Percentiles rank a stretch among this genome's conserved stretches.
These are phyloP conservation scores for Diplodia seriata DNA, from an alignment of 2,329 filamentous ascomycete species.

Conservation along the genomic window DNA sequence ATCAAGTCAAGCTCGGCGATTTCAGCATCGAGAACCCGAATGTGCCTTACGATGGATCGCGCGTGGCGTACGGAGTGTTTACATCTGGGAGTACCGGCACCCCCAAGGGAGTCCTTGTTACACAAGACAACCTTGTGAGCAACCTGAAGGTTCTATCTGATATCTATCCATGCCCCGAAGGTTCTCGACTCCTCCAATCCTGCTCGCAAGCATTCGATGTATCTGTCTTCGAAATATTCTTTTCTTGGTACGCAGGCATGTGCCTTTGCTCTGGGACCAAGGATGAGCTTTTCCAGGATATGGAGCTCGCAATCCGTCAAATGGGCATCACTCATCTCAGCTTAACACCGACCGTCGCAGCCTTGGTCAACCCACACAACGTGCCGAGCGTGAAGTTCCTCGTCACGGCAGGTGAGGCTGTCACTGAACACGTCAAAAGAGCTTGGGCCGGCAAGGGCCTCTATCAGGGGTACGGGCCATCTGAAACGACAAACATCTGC, in stretches of 20 bases:
- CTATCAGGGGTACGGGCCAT: slow-evolving; percentile 84
- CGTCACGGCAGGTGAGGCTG: slow-evolving; percentile 80
- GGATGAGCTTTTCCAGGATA: slow-evolving; percentile 74
- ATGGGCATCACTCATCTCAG: slow-evolving; percentile 79
- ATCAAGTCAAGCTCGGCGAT: slow-evolving; percentile 40
- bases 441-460: slow-evolving; percentile 72
- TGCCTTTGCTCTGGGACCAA: slow-evolving; percentile 78
- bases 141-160: slow-evolving; percentile 72
- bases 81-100: slow-evolving; percentile 83
- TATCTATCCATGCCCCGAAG: slow-evolving; percentile 66
- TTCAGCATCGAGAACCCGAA: slow-evolving; percentile 50
- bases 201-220: slow-evolving; percentile 87
- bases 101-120: slow-evolving; percentile 81
- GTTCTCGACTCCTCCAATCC: slow-evolving; percentile 75
- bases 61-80: slow-evolving; percentile 78
- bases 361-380: slow-evolving; percentile 71
- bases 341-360: slow-evolving; percentile 83
- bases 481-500: slow-evolving; percentile 88
- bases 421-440: slow-evolving; percentile 73
- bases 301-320: slow-evolving; percentile 70
- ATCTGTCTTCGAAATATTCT: slow-evolving; percentile 91
- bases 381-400: slow-evolving; percentile 77
- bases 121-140: slow-evolving; percentile 75
- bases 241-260: slow-evolving; percentile 79
- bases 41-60: slow-evolving; percentile 52